Conservation (phyloP, 2,329 filamentous ascomycete species). For the Pseudogymnoascus sp. region DNA sequence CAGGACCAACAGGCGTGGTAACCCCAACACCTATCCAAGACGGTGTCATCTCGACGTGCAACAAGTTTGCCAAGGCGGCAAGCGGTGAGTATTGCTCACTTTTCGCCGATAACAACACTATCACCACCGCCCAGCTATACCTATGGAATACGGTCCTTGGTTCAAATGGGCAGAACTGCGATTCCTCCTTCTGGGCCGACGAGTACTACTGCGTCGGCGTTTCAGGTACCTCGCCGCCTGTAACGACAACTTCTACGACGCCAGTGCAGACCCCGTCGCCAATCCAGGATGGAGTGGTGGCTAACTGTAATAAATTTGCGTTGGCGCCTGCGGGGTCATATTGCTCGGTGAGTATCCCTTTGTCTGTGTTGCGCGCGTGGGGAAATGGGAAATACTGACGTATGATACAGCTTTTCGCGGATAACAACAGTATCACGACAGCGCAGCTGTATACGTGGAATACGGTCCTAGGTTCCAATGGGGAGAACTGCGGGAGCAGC, state of each 20-base stretch:
- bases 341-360: slow-evolving; percentile 16
- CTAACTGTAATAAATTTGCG: slow-evolving; percentile 25
- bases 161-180: slow-evolving; percentile 22
- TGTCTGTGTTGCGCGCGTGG: background rate
- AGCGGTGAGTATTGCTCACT: slow-evolving; percentile 22
- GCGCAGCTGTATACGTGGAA: slow-evolving; percentile 27
- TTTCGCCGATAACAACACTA: slow-evolving; percentile 23
- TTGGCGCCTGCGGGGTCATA: slow-evolving; percentile 20
- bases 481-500: slow-evolving; percentile 22
- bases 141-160: slow-evolving; percentile 27
- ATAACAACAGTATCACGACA: slow-evolving; percentile 21
- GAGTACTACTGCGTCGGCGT: slow-evolving; percentile 14
- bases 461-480: slow-evolving; percentile 20
- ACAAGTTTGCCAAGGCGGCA: slow-evolving; percentile 22
- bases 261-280: slow-evolving; percentile 17
- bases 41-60: slow-evolving; percentile 23
- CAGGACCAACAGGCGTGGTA: background rate
- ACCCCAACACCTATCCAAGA: slow-evolving; percentile 25
- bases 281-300: slow-evolving; percentile 23
- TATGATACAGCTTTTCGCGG: slow-evolving; percentile 19
- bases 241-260: slow-evolving; percentile 15
- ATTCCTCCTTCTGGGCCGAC: slow-evolving; percentile 18
- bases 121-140: slow-evolving; percentile 24
- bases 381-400: background rate
- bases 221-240: background rate